Evolutionary conservation across 2,329 filamentous ascomycete species (phyloP).

Genomic region (Macrophomina tecta): DNA sequence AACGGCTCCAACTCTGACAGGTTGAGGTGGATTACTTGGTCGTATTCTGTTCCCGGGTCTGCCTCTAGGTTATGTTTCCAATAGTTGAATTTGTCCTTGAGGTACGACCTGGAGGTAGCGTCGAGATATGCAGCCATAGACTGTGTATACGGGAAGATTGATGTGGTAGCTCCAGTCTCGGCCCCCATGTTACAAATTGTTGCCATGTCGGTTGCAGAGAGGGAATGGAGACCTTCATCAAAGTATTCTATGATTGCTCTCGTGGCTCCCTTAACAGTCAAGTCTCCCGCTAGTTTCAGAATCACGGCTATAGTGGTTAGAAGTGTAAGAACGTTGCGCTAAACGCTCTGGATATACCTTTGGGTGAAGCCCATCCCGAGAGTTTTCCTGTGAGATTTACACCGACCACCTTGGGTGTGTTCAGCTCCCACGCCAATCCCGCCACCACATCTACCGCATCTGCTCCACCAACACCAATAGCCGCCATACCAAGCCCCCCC

Average conservation of each 20-base stretch:
- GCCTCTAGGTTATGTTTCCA: constrained; percentile 65
- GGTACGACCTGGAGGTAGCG: constrained; percentile 87
- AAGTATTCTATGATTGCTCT: constrained; percentile 85
- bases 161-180: constrained; percentile 82
- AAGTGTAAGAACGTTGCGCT: constrained; percentile 83
- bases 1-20: constrained; percentile 92
- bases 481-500: constrained; percentile 91
- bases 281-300: constrained; percentile 47
- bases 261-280: constrained; percentile 43
- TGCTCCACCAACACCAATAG: constrained; percentile 95
- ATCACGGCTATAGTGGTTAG: constrained; percentile 92
- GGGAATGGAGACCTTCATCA: constrained; percentile 68
- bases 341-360: constrained; percentile 89
- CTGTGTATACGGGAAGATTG: constrained; percentile 96
- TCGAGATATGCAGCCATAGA: constrained; percentile 94
- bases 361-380: constrained; percentile 89
- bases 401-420: constrained; percentile 92
- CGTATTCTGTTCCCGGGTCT: constrained; percentile 91
- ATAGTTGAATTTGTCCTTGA: constrained; percentile 68
- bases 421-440: constrained; percentile 95
- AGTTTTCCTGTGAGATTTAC: constrained; percentile 90
- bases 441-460: constrained; percentile 97
- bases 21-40: constrained; percentile 95
- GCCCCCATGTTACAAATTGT: constrained; percentile 72
- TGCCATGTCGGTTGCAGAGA: constrained; percentile 85